Base-by-base conservation (phyloP, 129 eudicot genomes). In the Rutidosis leptorrhynchoides region DNA sequence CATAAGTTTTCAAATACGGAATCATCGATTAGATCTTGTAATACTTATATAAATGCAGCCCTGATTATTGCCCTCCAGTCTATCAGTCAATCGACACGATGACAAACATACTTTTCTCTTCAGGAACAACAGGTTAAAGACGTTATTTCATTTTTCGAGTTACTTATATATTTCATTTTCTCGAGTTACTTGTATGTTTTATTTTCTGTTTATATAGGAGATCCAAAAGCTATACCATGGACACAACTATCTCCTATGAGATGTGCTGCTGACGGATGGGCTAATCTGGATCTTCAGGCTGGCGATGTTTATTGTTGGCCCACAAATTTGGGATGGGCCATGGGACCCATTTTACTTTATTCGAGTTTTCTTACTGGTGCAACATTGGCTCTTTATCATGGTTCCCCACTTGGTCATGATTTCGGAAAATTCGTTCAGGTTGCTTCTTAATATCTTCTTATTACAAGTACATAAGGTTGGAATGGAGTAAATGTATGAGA, bases 181-280 rank as follows among this genome's bases (percentile, higher is more conserved):
- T n/a, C n/a, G 12, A 58, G 32, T 22, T 40, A 27, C 17, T 68
- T 16, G 43, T 60, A 33, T 32, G 6, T 58, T 25, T 21, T 0
- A 19, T 2, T 67, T 14, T 64, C 26, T 30, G 14, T 29, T 62
- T 74, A 3, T 43, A 59, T 71, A 94, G 99, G 99, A 64, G 99
- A 94, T 66, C 99, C 99, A 62, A 94, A 94, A 81, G 99, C 95
- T 56, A 82, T 94, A 71, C 97, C 99, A 55, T 94, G 95, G 99
- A 89, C 95, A 43, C 99, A 94, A 24, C 59, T 84, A 58, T 82
- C 97, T 67, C 99, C 99, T 3, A 82, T 94, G 56, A 81, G 97
- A 66, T 72, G 84, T 73, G 82, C 93, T 56, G 85, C 90, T 51
- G 99, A 94, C 21, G 64, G 76, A 26, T 94, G 96, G 99, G 83